Conservation (phyloP, 169 alveolate species). For the Cryptosporidium ubiquitum region DNA sequence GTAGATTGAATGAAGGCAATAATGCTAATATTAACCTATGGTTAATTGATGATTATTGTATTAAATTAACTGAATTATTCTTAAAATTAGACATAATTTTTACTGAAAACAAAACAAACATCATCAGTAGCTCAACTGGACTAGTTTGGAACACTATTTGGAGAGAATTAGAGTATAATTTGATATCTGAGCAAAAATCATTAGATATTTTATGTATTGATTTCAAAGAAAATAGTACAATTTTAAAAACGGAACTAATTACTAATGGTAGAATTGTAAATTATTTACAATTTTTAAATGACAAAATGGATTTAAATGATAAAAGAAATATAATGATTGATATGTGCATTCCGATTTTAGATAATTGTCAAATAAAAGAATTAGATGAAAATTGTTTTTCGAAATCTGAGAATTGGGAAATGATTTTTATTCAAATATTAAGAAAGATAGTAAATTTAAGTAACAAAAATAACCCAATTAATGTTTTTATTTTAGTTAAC, state of each 20-base stretch:
- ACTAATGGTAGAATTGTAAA: not conserved
- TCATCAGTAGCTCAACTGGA: not conserved
- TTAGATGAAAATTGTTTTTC: not conserved
- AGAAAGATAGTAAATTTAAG: slow-evolving; percentile 1
- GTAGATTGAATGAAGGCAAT: not conserved
- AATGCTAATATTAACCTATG: not conserved
- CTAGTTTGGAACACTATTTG: slow-evolving; percentile 27
- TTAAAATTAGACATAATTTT: not conserved
- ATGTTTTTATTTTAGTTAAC: slow-evolving; percentile 10
- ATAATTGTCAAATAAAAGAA: not conserved
- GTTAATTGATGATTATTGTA: slow-evolving; percentile 33
- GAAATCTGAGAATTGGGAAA: slow-evolving; percentile 13
- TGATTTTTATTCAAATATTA: not conserved
- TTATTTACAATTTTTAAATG: not conserved
- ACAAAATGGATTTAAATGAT: not conserved
- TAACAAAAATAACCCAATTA: not conserved
- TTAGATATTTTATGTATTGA: not conserved
- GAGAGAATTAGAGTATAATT: slow-evolving; percentile 13
- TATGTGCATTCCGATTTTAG: not conserved
- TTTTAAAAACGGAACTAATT: not conserved
- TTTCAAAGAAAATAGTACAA: not conserved
- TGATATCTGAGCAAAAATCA: not conserved
- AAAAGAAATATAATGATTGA: not conserved
- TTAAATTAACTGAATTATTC: not conserved
- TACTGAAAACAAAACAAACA: not conserved